These are phyloP conservation scores for Globisporangium cylindrosporum DNA, from an alignment of 352 stramenopile species.

Conservation along the genomic window DNA sequence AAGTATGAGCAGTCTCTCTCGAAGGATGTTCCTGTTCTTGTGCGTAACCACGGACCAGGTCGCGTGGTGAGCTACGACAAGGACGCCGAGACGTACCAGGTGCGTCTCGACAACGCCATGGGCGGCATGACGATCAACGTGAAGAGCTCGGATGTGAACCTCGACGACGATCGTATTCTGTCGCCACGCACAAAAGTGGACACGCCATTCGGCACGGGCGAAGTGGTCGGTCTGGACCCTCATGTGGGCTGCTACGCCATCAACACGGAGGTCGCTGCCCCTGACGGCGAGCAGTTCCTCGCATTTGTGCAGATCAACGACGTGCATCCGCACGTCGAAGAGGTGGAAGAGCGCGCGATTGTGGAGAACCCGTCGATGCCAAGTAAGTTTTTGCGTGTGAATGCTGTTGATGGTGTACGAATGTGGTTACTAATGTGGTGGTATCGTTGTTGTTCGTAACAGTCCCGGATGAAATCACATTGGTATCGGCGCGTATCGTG, in stretches of 20 bases:
- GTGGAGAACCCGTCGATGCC: conserved; percentile 75
- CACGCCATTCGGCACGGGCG: conserved; percentile 79
- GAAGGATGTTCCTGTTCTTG: conserved; percentile 84
- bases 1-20: conserved; percentile 86
- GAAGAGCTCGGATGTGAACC: conserved; percentile 63
- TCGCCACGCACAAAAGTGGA: conserved; percentile 83
- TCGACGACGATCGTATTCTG: conserved; percentile 84
- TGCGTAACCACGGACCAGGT: conserved; percentile 66
- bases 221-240: conserved; percentile 80
- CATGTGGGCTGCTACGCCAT: conserved; percentile 89
- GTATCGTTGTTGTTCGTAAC: conserved; percentile 11
- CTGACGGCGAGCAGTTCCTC: conserved; percentile 77
- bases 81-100: conserved; percentile 69
- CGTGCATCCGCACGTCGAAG: conserved; percentile 60
- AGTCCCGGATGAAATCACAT: conserved; percentile 81
- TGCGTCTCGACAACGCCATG: conserved; percentile 67
- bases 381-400: conserved; percentile 44
- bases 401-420: conserved; percentile 5
- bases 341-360: conserved; percentile 76
- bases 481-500: conserved; percentile 80
- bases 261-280: conserved; percentile 74
- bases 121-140: conserved; percentile 69
- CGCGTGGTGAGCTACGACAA: conserved; percentile 79
- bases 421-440: conserved; percentile 17
- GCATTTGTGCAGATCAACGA: conserved; percentile 84